These are phyloP conservation scores for Aspergillus fischeri DNA, from an alignment of 2,329 filamentous ascomycete genomes.

Conservation along the genomic window DNA sequence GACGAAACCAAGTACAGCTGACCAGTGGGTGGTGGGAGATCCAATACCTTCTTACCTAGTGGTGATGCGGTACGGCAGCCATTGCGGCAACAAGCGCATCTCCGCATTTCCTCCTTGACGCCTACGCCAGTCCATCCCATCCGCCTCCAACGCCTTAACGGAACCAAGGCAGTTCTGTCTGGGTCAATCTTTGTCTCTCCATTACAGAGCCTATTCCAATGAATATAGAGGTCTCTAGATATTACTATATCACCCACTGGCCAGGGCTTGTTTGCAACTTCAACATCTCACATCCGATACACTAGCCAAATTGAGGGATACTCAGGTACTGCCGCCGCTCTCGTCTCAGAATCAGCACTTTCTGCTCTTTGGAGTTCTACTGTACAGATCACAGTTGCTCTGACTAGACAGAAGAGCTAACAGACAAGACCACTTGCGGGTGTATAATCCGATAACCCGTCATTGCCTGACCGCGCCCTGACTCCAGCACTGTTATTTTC, in stretches of 20 bases:
- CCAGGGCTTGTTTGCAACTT: neutral
- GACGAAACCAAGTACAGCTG: constrained; percentile 8
- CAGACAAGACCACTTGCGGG: no score
- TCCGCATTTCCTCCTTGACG: constrained; percentile 9
- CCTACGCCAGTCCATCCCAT: neutral
- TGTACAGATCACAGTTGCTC: no score
- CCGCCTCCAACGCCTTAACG: neutral
- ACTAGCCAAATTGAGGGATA: no score
- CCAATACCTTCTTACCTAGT: no score
- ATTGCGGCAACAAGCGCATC: constrained; percentile 29
- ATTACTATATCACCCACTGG: neutral
- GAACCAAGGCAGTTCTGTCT: neutral
- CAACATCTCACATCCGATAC: neutral
- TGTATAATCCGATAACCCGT: no score
- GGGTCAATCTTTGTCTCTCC: neutral
- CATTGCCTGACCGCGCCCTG: no score
- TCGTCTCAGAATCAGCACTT: no score
- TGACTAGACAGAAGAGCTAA: no score
- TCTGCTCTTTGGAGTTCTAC: no score
- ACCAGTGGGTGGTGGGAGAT: neutral
- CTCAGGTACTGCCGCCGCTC: no score
- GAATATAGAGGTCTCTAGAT: neutral
- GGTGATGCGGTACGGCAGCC: constrained; percentile 20
- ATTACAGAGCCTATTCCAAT: neutral
- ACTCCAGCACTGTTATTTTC: neutral